Percentiles rank a stretch among this genome's conserved stretches.
Evolutionary conservation across 1,284 basidiomycete species (phyloP).

Genomic region (Marasmius tenuissimus): DNA sequence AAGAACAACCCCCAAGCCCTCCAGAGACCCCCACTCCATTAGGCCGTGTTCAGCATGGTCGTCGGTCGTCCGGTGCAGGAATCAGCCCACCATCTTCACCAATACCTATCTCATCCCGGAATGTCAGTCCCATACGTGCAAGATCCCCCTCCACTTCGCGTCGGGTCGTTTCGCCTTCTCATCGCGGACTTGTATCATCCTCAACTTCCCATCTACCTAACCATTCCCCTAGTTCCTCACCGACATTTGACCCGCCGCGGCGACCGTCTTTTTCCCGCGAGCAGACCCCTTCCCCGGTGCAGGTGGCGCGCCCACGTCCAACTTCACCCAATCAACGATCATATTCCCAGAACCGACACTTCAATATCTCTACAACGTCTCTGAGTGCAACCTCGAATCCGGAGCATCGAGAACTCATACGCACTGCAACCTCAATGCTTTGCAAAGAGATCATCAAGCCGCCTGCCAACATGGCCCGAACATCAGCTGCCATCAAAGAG

Average conservation of each 20-base stretch:
- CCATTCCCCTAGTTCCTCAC: constrained; percentile 25
- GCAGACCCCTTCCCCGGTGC: constrained; percentile 29
- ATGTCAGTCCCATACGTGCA: constrained; percentile 41
- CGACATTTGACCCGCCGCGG: constrained; percentile 26
- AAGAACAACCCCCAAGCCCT: constrained; percentile 38
- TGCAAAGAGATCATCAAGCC: constrained; percentile 65
- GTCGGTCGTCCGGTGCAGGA: constrained; percentile 34
- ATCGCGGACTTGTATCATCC: constrained; percentile 31
- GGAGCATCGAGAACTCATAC: constrained; percentile 62
- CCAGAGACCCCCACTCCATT: constrained; percentile 50
- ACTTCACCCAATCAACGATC: constrained; percentile 43
- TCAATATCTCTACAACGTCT: constrained; percentile 57
- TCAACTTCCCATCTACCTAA: constrained; percentile 36
- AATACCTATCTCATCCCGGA: constrained; percentile 35
- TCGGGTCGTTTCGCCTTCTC: constrained; percentile 25
- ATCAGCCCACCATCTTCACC: constrained; percentile 33
- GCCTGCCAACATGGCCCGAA: constrained; percentile 48
- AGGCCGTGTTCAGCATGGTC: constrained; percentile 39
- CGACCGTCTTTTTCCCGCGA: constrained; percentile 24
- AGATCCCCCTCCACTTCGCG: constrained; percentile 31
- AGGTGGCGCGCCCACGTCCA: constrained; percentile 32
- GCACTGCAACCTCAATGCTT: constrained; percentile 58
- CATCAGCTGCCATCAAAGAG: constrained; percentile 47
- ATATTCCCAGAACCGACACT: constrained; percentile 48
- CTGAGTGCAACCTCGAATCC: constrained; percentile 44